phyloP scores from a whole-genome alignment of 495 filamentous ascomycete genomes.

The Neurospora sublineolata region DNA sequence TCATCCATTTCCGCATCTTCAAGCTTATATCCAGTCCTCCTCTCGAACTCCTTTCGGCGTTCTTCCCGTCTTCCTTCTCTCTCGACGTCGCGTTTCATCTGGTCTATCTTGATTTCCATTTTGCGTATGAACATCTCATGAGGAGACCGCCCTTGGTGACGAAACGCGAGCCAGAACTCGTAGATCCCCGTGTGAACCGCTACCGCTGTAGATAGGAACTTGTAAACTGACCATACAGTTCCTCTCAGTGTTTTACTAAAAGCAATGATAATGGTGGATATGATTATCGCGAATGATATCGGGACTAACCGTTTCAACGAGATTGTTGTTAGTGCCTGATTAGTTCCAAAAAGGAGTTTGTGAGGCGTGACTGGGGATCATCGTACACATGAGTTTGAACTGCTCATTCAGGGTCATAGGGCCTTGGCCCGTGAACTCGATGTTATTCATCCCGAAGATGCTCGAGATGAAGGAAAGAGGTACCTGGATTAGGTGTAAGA shows the following conservation, averaged over 20 bases:
- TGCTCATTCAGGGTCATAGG: neutral
- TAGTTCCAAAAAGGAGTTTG: too few species aligned
- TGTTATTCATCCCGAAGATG: conserved; percentile 29
- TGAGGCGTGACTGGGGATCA: too few species aligned
- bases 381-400: neutral
- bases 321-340: too few species aligned
- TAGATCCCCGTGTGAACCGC: conserved; percentile 13
- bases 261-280: conserved; percentile 11
- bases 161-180: conserved; percentile 2
- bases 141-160: neutral
- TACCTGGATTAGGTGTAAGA: conserved; percentile 1
- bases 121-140: neutral
- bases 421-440: conserved; percentile 4
- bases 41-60: neutral
- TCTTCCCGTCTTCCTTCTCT: neutral
- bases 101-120: neutral
- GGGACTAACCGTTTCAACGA: conserved; percentile 5
- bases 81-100: neutral
- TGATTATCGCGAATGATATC: conserved; percentile 20
- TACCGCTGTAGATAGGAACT: neutral
- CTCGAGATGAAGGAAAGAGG: conserved; percentile 25
- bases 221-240: conserved; percentile 8
- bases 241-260: conserved; percentile 8
- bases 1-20: too few species aligned
- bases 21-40: neutral